Conservation (phyloP, 176 grass and related monocot genomes). For the Aegilops sharonensis region DNA sequence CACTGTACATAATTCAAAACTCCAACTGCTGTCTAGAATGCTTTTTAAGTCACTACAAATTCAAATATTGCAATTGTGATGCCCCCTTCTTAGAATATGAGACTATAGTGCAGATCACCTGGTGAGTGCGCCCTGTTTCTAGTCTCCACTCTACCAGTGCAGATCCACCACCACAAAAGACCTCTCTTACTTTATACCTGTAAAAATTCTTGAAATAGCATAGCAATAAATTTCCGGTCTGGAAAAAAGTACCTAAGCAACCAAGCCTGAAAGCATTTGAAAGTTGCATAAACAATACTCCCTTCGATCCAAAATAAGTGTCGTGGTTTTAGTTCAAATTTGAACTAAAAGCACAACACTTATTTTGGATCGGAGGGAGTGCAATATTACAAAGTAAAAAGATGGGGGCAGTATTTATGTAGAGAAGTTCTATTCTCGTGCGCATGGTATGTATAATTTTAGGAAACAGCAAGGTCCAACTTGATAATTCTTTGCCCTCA, state of each 20-base stretch:
- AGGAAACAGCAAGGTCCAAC: neutral
- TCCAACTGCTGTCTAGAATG: neutral
- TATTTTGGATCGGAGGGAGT: too few species aligned
- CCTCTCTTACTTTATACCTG: conserved; percentile 87
- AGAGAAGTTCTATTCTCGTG: neutral
- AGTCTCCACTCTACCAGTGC: conserved; percentile 89
- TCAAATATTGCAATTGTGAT: too few species aligned
- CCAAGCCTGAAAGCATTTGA: neutral
- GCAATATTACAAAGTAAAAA: neutral
- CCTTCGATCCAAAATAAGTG: too few species aligned
- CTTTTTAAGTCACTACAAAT: neutral
- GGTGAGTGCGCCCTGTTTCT: conserved; percentile 90
- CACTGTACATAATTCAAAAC: neutral
- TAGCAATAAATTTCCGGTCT: neutral
- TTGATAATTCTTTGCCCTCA: neutral
- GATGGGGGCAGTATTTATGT: neutral
- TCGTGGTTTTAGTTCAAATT: too few species aligned
- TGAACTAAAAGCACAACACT: too few species aligned
- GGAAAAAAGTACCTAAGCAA: neutral
- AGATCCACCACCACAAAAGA: conserved; percentile 62
- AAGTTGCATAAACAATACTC: neutral
- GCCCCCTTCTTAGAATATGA: neutral
- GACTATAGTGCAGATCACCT: conserved; percentile 38
- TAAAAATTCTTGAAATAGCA: neutral
- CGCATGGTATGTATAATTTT: neutral